These are phyloP conservation scores for Suillus bovinus DNA, from an alignment of 768 basidiomycete genomes.

Conservation along the genomic window DNA sequence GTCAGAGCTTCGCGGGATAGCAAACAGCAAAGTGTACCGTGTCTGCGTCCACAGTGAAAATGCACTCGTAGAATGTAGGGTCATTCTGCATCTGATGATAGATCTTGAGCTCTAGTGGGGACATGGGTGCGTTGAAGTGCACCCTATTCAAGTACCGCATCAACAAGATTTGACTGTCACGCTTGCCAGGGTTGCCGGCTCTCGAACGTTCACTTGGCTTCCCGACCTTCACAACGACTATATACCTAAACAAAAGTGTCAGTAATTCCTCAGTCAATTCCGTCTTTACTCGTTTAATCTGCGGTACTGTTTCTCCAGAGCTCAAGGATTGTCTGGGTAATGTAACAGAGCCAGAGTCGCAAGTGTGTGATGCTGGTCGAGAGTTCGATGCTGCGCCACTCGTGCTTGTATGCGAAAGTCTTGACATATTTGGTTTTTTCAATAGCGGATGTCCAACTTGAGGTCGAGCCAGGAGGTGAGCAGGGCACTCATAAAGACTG, in stretches of 20 bases:
- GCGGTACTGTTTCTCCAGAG: slow-evolving; percentile 33
- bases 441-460: slow-evolving; percentile 14
- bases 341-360: slow-evolving; percentile 11
- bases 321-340: slow-evolving; percentile 27
- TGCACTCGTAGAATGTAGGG: slow-evolving; percentile 74
- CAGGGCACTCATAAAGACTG: slow-evolving; percentile 19
- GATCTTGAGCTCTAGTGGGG: slow-evolving; percentile 66
- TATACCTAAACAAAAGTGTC: slow-evolving; percentile 38
- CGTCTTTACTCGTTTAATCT: slow-evolving; percentile 35
- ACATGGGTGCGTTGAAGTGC: slow-evolving; percentile 68
- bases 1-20: slow-evolving; percentile 16
- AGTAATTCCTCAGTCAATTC: slow-evolving; percentile 15
- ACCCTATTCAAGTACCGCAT: slow-evolving; percentile 71
- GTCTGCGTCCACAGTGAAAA: slow-evolving; percentile 73
- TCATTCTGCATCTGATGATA: slow-evolving; percentile 78
- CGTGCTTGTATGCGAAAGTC: slow-evolving; percentile 13
- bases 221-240: slow-evolving; percentile 66
- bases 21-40: slow-evolving; percentile 39
- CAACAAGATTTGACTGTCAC: slow-evolving; percentile 65
- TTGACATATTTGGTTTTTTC: slow-evolving; percentile 18
- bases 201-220: slow-evolving; percentile 66
- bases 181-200: slow-evolving; percentile 69
- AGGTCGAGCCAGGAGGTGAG: slow-evolving; percentile 30
- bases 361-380: slow-evolving; percentile 12
- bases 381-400: slow-evolving; percentile 13